These are phyloP conservation scores for Pestalotiopsis sp. DNA, from an alignment of 2,329 filamentous ascomycete species.

Conservation along the genomic window DNA sequence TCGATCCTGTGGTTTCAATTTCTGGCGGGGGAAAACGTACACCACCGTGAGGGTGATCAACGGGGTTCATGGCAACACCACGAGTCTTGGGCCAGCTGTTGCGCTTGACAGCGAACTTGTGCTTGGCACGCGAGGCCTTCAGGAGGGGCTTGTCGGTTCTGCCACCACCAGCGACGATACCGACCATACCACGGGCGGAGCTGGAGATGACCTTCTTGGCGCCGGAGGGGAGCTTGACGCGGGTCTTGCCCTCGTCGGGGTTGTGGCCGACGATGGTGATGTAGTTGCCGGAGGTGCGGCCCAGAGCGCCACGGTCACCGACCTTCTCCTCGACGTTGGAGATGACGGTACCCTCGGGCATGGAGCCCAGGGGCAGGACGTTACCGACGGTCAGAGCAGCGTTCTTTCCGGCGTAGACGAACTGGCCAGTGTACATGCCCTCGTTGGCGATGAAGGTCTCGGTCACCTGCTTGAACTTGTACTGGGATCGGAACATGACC, in stretches of 20 bases:
- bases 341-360: conserved; percentile 98
- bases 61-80: conserved; percentile 99
- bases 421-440: conserved; percentile 99
- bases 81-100: conserved; percentile 99
- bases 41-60: conserved; percentile 98
- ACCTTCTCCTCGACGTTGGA: conserved; percentile 99
- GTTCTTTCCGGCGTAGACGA: conserved; percentile 99
- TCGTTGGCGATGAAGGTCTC: conserved; percentile 99
- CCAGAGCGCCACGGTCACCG: conserved; percentile 94
- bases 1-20: conserved; percentile 11
- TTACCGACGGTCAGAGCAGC: conserved; percentile 96
- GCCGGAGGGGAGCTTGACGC: conserved; percentile 98
- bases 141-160: conserved; percentile 99
- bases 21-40: conserved; percentile 45
- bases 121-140: conserved; percentile 99
- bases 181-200: conserved; percentile 95
- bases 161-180: conserved; percentile 98
- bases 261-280: conserved; percentile 98
- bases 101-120: conserved; percentile 99
- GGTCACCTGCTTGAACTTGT: conserved; percentile 95
- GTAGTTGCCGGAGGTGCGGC: conserved; percentile 98
- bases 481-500: conserved; percentile 96
- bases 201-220: conserved; percentile 99
- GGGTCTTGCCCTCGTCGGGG: conserved; percentile 98
- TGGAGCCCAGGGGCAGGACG: conserved; percentile 89